Evolutionary conservation across 169 alveolate species (phyloP), one percentile per base, ranked within the genome.

Genomic region (Ichthyophthirius multifiliis): DNA sequence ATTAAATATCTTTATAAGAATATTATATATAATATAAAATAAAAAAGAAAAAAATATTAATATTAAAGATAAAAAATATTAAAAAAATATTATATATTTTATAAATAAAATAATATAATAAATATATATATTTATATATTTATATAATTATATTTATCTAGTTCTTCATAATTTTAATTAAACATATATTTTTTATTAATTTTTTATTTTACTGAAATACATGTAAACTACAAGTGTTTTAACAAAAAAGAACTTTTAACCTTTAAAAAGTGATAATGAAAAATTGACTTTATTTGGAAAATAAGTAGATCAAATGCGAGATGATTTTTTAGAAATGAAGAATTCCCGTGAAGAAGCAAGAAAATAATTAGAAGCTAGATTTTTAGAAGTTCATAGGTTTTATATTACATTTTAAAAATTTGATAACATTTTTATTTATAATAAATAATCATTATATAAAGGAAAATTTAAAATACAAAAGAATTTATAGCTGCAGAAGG

Each of bases 341-440:
- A 45, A 93, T 16, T 88, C 94, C 37, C 39, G 96, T 41, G 95
- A 90, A 65, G 97, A 91, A 64, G 87, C 95, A 4, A 84, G 87
- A 84, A 94, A 94, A 47, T 88, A 94, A 83, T 75, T 94, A 48
- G 96, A 94, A 55, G 97, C 97, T 18, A 91, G 90, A 86, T 91
- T 94, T 83, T 88, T 88, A 65, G 97, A 94, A 85, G 93, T 81
- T 3, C 86, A 81, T 73, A 81, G 86, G 86, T 81, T 0, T 55
- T 18, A 48, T 27, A 16, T 16, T n/a, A 27, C 16, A 55, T 27
- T 55, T 1, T 10, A 55, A 23, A 15, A 55, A 2, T 55, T 4
- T 55, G 18, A 55, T n/a, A 15, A 55, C 12, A 15, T 13, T 6
- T 31, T 15, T 39, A 5, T 1, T n/a, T 13, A 13, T 41, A 15